Evolutionary conservation across 805 yeast species (phyloP).

Genomic region (Hanseniaspora mollemarum): DNA sequence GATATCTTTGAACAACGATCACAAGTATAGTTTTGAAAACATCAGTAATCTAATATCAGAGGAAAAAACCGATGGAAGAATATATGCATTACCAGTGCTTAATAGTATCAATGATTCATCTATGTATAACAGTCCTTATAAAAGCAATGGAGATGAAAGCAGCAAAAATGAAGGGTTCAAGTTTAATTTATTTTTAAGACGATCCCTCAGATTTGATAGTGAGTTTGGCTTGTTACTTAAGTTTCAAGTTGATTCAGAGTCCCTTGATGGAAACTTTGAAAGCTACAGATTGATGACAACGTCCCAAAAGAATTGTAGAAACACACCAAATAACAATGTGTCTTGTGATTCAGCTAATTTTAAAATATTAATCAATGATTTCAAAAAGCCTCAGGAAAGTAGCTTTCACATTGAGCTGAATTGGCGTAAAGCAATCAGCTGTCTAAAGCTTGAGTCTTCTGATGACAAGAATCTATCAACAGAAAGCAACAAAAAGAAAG

Average conservation of each 20-base stretch:
- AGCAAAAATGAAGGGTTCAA: neutral
- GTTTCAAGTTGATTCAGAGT: neutral
- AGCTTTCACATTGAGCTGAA: slow-evolving; percentile 10
- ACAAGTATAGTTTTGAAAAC: slow-evolving; percentile 10
- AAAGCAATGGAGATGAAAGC: neutral
- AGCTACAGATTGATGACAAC: slow-evolving; percentile 12
- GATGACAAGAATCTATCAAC: neutral
- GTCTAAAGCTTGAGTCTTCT: neutral
- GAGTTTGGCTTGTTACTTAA: slow-evolving; percentile 12
- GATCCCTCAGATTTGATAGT: slow-evolving; percentile 11
- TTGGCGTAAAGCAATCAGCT: slow-evolving; percentile 5
- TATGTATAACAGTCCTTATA: neutral
- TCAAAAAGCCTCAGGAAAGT: slow-evolving; percentile 12
- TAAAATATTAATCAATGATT: slow-evolving; percentile 8
- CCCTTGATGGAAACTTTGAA: neutral
- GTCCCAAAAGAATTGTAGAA: slow-evolving; percentile 1
- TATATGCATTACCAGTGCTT: slow-evolving; percentile 8
- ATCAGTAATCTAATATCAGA: neutral
- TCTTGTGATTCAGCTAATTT: slow-evolving; percentile 6
- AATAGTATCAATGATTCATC: neutral
- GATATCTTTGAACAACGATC: slow-evolving; percentile 7
- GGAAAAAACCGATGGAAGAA: neutral
- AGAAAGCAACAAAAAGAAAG: neutral
- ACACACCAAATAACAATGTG: neutral
- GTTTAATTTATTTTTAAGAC: slow-evolving; percentile 5